Conservation (phyloP, 2,329 filamentous ascomycete species). For the Acarospora socialis region DNA sequence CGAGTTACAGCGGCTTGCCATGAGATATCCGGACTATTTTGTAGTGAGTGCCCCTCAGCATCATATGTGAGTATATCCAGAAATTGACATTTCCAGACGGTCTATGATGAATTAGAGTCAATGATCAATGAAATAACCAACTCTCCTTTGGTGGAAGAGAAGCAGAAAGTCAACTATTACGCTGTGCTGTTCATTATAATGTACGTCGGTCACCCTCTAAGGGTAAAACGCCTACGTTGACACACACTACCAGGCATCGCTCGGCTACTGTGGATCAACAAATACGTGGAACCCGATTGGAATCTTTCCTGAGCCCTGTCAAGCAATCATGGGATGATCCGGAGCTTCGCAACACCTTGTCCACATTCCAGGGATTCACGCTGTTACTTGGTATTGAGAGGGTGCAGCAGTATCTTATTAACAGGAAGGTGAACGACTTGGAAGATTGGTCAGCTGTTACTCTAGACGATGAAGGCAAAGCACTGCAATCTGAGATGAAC, state of each 20-base stretch:
- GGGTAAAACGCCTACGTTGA: too few species aligned
- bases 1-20: slow-evolving; percentile 76
- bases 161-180: slow-evolving; percentile 70
- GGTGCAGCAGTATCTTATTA: slow-evolving; percentile 64
- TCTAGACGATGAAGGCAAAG: slow-evolving; percentile 65
- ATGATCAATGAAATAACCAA: slow-evolving; percentile 70
- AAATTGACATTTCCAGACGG: slow-evolving; percentile 38
- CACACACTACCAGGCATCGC: slow-evolving; percentile 69
- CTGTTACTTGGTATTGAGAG: slow-evolving; percentile 63
- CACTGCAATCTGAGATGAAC: slow-evolving; percentile 64
- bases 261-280: slow-evolving; percentile 57
- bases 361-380: slow-evolving; percentile 66
- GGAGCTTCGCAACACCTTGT: slow-evolving; percentile 52
- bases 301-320: slow-evolving; percentile 69
- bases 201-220: too few species aligned
- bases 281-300: slow-evolving; percentile 57
- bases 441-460: slow-evolving; percentile 68
- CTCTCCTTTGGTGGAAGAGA: slow-evolving; percentile 61
- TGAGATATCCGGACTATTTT: slow-evolving; percentile 83
- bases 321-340: slow-evolving; percentile 65
- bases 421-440: slow-evolving; percentile 57
- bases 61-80: slow-evolving; percentile 7
- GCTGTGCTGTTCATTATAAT: slow-evolving; percentile 91
- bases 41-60: slow-evolving; percentile 37
- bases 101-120: slow-evolving; percentile 74